Percentiles rank a stretch among this genome's conserved stretches.
Conservation (phyloP, 1,139 yeast species). For the Kazachstania sp. region DNA sequence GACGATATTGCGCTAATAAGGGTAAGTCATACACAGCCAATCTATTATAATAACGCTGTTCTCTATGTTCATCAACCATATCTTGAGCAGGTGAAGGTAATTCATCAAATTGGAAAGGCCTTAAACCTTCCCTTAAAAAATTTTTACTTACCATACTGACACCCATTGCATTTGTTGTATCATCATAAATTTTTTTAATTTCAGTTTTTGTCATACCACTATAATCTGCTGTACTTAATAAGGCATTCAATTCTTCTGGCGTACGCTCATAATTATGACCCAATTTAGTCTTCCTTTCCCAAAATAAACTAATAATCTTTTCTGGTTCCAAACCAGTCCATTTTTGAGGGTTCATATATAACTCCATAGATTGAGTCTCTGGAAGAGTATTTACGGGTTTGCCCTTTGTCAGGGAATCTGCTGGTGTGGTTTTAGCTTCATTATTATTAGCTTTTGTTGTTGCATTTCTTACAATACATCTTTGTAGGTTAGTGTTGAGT, state of each 20-base stretch:
- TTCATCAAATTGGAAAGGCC: conserved; percentile 45
- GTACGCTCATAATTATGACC: conserved; percentile 53
- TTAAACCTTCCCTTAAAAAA: conserved; percentile 17
- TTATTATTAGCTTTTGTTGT: background rate
- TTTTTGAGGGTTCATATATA: conserved; percentile 43
- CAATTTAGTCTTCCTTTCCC: conserved; percentile 46
- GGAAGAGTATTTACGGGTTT: background rate
- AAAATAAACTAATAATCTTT: conserved; percentile 51
- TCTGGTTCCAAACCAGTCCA: conserved; percentile 66
- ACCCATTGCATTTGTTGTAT: conserved; percentile 3
- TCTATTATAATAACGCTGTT: conserved; percentile 58
- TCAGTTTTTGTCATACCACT: conserved; percentile 31
- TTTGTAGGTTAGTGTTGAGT: no score
- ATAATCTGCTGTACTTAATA: conserved; percentile 35
- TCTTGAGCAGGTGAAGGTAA: conserved; percentile 54
- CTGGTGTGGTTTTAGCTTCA: background rate
- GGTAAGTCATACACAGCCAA: conserved; percentile 92
- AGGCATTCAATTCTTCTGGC: conserved; percentile 39
- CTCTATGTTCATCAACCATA: conserved; percentile 54
- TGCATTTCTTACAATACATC: background rate
- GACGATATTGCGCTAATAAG: conserved; percentile 63
- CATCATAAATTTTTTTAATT: conserved; percentile 32
- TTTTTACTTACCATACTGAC: conserved; percentile 21
- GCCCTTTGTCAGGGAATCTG: background rate
- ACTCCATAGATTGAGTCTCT: background rate